Percentiles rank a stretch among this genome's conserved stretches.
Evolutionary conservation across 371 early-diverging fungal genomes (phyloP).

Genomic region (Apophysomyces variabilis): DNA sequence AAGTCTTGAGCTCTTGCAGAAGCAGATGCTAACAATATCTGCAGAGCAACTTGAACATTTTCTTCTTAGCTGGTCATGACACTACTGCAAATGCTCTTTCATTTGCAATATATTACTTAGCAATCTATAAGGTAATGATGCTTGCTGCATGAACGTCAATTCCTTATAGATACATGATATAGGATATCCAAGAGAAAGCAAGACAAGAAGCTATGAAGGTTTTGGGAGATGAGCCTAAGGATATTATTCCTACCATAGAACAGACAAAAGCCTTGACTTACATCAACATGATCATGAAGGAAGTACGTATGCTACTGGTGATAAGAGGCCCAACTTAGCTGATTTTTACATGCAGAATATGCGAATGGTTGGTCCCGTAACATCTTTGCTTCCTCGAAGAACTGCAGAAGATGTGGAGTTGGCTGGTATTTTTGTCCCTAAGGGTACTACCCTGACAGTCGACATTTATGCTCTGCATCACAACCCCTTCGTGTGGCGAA

Average conservation of each 20-base stretch:
- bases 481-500: slow-evolving; percentile 21
- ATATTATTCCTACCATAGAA: slow-evolving; percentile 8
- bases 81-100: slow-evolving; percentile 26
- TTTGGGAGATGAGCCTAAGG: slow-evolving; percentile 17
- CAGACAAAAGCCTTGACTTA: slow-evolving; percentile 6
- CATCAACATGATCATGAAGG: slow-evolving; percentile 12
- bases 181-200: slow-evolving; percentile 27
- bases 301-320: no score
- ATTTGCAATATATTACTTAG: slow-evolving; percentile 24
- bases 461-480: slow-evolving; percentile 42
- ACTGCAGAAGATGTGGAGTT: slow-evolving; percentile 45
- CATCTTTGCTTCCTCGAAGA: slow-evolving; percentile 15
- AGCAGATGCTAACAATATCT: neutral
- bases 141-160: neutral
- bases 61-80: slow-evolving; percentile 35
- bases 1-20: neutral
- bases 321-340: slow-evolving; percentile 12
- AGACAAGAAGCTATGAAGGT: slow-evolving; percentile 24
- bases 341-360: slow-evolving; percentile 13
- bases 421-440: slow-evolving; percentile 48
- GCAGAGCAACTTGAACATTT: slow-evolving; percentile 25
- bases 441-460: slow-evolving; percentile 40
- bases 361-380: slow-evolving; percentile 21
- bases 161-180: neutral
- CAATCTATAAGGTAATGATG: slow-evolving; percentile 8